Percentiles rank a stretch among this genome's conserved stretches.
Conservation (phyloP, 257 asterid genomes). For the Solanum medicagineum region DNA sequence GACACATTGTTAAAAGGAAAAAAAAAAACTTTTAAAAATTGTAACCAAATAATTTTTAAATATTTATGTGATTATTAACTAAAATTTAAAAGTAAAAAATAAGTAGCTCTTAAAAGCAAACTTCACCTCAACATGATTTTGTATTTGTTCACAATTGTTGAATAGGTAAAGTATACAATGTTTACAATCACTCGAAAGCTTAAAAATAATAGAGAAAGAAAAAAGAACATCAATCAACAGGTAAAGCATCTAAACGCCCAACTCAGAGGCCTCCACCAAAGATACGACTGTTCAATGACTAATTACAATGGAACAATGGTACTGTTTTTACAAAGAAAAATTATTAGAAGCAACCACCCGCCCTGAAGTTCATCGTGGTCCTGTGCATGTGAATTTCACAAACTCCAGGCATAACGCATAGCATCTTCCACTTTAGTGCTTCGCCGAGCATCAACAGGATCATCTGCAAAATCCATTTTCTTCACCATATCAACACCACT, state of each 20-base stretch:
- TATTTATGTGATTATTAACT: too few relatives aligned
- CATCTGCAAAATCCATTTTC: slow-evolving; percentile 29
- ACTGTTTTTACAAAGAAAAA: not conserved
- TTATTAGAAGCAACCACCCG: not conserved
- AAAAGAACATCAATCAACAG: not conserved
- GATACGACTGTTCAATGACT: not conserved
- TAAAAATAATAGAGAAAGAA: not conserved
- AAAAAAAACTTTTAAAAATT: too few relatives aligned
- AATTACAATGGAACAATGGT: not conserved
- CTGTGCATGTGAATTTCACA: slow-evolving; percentile 84
- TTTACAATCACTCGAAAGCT: not conserved
- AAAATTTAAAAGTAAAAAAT: too few relatives aligned
- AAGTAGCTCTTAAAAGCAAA: not conserved
- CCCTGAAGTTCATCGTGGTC: slow-evolving; percentile 97
- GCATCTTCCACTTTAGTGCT: slow-evolving; percentile 82
- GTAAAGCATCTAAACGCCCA: not conserved
- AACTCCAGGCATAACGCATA: slow-evolving; percentile 87
- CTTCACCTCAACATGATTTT: not conserved
- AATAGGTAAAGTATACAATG: not conserved
- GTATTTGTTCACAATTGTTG: not conserved
- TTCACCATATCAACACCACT: slow-evolving; percentile 4
- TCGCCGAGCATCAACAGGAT: slow-evolving; percentile 41
- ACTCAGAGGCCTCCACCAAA: not conserved
- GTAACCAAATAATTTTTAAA: too few relatives aligned
- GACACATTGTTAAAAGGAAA: too few relatives aligned